A percentile compares a stretch with the other conserved stretches of the same genome.
phyloP scores from a whole-genome alignment of 2,329 filamentous ascomycete species.

The Cladosporium sp. region DNA sequence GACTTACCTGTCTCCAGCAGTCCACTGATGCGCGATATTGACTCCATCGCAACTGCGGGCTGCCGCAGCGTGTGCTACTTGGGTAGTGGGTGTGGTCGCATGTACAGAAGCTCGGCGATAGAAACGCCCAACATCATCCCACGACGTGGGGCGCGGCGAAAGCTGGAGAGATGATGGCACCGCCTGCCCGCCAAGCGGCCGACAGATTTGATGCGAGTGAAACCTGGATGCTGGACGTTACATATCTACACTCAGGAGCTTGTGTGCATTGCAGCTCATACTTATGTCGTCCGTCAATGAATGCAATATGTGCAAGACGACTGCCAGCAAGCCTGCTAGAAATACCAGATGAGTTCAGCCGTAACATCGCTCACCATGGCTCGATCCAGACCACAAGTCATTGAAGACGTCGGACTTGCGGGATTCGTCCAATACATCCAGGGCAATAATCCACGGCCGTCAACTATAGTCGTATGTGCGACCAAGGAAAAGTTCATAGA shows the following conservation, averaged over 20 bases:
- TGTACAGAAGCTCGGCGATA: neutral
- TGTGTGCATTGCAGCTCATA: too few species aligned
- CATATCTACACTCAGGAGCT: too few species aligned
- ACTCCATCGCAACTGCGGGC: constrained; percentile 66
- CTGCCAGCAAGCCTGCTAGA: neutral
- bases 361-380: neutral
- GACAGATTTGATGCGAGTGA: neutral
- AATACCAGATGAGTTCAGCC: neutral
- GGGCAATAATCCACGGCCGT: constrained; percentile 51
- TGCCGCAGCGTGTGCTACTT: neutral
- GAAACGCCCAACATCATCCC: neutral
- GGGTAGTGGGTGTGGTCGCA: neutral
- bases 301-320: too few species aligned
- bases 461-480: constrained; percentile 68
- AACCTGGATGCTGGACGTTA: too few species aligned
- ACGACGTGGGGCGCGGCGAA: neutral
- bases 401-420: constrained; percentile 25
- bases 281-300: too few species aligned
- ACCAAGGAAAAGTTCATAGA: constrained; percentile 61
- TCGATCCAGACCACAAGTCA: neutral
- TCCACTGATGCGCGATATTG: constrained; percentile 86
- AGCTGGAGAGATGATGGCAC: neutral
- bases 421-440: constrained; percentile 63
- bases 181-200: neutral
- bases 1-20: constrained; percentile 86